Evolutionary conservation across 2,329 filamentous ascomycete genomes (phyloP).

Genomic region (Chrysosporium queenslandicum): DNA sequence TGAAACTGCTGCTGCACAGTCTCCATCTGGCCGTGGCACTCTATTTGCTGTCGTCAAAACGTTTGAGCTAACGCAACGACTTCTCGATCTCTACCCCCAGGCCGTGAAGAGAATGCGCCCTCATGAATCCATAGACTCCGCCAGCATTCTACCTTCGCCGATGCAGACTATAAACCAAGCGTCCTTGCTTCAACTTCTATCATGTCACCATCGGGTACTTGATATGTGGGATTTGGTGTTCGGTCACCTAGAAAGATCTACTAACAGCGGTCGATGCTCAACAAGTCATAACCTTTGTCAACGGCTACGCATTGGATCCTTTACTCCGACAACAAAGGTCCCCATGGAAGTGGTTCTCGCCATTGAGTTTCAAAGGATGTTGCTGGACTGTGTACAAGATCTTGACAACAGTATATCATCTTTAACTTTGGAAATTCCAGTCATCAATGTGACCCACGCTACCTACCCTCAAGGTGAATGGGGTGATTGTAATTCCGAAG

Average conservation of each 20-base stretch:
- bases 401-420: not conserved
- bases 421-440: not conserved
- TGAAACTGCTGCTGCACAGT: not conserved
- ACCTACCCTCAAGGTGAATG: not conserved
- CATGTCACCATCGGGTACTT: slow-evolving; percentile 3
- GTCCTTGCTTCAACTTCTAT: not conserved
- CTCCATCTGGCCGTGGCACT: not conserved
- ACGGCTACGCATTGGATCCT: slow-evolving; percentile 3
- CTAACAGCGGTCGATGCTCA: not conserved
- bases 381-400: not conserved
- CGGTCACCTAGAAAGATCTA: not conserved
- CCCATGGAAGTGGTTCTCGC: slow-evolving; percentile 5
- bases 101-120: not conserved
- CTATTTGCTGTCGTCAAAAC: not conserved
- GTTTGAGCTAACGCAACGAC: not conserved
- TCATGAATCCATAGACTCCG: not conserved
- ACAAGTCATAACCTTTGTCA: not conserved
- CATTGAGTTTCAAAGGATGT: slow-evolving; percentile 1
- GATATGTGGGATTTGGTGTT: slow-evolving; percentile 4
- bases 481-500: not conserved
- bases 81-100: not conserved
- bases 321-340: slow-evolving; percentile 3
- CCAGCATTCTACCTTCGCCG: not conserved
- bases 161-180: not conserved
- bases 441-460: not conserved